Conservation (phyloP, 352 stramenopile species). For the Pythium angustatum region DNA sequence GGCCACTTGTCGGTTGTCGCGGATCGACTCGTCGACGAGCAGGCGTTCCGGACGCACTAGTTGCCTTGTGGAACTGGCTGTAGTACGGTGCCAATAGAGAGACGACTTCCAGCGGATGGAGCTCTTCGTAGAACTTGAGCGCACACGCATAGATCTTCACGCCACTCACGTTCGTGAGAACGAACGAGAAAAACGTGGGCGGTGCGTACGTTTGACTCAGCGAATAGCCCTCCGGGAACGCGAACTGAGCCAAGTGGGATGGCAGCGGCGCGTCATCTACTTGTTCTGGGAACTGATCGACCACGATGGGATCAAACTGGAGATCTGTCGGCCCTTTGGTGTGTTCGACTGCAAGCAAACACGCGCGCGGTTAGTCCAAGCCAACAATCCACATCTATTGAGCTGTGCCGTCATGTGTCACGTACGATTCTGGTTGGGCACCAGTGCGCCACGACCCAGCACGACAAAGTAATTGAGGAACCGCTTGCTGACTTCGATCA, state of each 20-base stretch:
- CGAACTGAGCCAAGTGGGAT: constrained; percentile 73
- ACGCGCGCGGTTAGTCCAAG: too few species aligned
- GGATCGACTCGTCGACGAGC: constrained; percentile 6
- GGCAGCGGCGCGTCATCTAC: constrained; percentile 59
- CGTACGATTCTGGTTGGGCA: constrained; percentile 68
- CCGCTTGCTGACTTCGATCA: constrained; percentile 77
- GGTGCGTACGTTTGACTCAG: constrained; percentile 57
- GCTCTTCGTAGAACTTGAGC: constrained; percentile 81
- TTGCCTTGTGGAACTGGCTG: constrained; percentile 9
- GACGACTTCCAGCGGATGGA: constrained; percentile 79
- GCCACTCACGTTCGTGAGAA: constrained; percentile 80
- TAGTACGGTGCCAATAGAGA: constrained; percentile 62
- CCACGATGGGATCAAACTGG: constrained; percentile 59
- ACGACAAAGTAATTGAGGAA: constrained; percentile 87
- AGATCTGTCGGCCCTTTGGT: constrained; percentile 72
- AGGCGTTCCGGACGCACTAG: background rate
- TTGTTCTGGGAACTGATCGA: constrained; percentile 68
- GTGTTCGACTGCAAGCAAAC: constrained; percentile 67
- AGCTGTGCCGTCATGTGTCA: constrained; percentile 4
- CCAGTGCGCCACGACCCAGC: constrained; percentile 56
- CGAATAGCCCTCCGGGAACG: constrained; percentile 74
- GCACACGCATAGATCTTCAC: constrained; percentile 82
- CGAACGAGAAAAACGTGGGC: constrained; percentile 82
- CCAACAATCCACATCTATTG: too few species aligned
- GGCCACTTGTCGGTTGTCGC: background rate